A percentile compares a stretch with the other conserved stretches of the same genome.
Evolutionary conservation across 805 yeast genomes (phyloP).

Genomic region (Teunomyces kruisii): DNA sequence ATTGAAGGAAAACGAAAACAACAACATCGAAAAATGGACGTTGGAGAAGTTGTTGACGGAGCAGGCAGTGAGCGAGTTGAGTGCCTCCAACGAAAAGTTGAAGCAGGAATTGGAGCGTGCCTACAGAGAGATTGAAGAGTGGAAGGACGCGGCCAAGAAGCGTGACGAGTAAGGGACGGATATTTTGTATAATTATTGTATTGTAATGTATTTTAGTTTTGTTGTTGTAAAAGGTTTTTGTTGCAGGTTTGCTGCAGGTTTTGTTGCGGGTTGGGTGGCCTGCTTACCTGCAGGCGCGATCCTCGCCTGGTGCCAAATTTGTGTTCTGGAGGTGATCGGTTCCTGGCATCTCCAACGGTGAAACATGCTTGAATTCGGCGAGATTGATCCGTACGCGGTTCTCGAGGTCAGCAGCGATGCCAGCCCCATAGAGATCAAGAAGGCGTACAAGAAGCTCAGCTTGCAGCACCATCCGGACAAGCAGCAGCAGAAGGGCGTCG

Average conservation of each 20-base stretch:
- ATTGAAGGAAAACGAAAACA: slow-evolving; percentile 85
- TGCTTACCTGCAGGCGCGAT: too few relatives aligned
- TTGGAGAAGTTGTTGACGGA: slow-evolving; percentile 88
- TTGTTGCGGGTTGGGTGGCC: too few relatives aligned
- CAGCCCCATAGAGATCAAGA: slow-evolving; percentile 58
- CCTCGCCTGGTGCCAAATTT: too few relatives aligned
- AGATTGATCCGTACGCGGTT: slow-evolving; percentile 59
- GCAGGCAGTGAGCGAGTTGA: slow-evolving; percentile 84
- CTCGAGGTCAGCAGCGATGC: slow-evolving; percentile 43
- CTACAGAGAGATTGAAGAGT: slow-evolving; percentile 85
- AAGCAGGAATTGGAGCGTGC: slow-evolving; percentile 88
- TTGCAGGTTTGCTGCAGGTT: background rate
- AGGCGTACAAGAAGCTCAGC: slow-evolving; percentile 36
- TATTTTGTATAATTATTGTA: slow-evolving; percentile 4
- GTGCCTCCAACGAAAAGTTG: slow-evolving; percentile 82
- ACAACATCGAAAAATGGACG: slow-evolving; percentile 92
- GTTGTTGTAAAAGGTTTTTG: background rate
- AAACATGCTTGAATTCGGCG: slow-evolving; percentile 14
- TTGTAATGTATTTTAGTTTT: slow-evolving; percentile 9
- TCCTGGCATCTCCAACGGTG: too few relatives aligned
- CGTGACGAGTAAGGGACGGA: slow-evolving; percentile 15
- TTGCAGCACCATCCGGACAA: slow-evolving; percentile 30
- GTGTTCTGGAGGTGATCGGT: too few relatives aligned
- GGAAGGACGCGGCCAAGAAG: slow-evolving; percentile 50
- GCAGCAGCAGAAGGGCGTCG: slow-evolving; percentile 17